These are phyloP conservation scores for Lizanozyma gosingica DNA, from an alignment of 1,139 yeast genomes.

Conservation along the genomic window DNA sequence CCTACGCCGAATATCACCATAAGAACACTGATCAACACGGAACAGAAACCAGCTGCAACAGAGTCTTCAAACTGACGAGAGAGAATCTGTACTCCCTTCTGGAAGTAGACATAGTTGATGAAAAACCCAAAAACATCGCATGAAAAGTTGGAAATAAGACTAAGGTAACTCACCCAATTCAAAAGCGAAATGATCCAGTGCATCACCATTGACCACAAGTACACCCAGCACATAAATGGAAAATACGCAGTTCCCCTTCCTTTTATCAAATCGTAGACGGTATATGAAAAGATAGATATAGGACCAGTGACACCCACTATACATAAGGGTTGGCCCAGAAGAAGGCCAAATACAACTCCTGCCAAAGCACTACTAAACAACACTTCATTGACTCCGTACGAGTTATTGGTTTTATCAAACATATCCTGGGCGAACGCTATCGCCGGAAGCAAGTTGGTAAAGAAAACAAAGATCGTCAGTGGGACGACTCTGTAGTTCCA, in stretches of 20 bases:
- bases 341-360: slow-evolving; percentile 78
- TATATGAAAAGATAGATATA: slow-evolving; percentile 80
- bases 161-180: slow-evolving; percentile 62
- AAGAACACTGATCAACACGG: slow-evolving; percentile 61
- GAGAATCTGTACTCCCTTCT: slow-evolving; percentile 81
- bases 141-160: slow-evolving; percentile 71
- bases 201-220: slow-evolving; percentile 82
- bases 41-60: slow-evolving; percentile 59
- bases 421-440: slow-evolving; percentile 95
- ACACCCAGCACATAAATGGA: slow-evolving; percentile 94
- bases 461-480: slow-evolving; percentile 69
- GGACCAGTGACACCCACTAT: slow-evolving; percentile 99
- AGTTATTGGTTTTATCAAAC: slow-evolving; percentile 80
- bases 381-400: slow-evolving; percentile 89
- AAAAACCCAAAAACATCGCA: slow-evolving; percentile 93
- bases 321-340: slow-evolving; percentile 86
- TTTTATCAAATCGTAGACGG: slow-evolving; percentile 71
- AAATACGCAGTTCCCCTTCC: slow-evolving; percentile 59
- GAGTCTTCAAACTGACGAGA: slow-evolving; percentile 52
- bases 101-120: slow-evolving; percentile 81
- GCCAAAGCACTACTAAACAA: slow-evolving; percentile 78
- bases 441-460: slow-evolving; percentile 88
- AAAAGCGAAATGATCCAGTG: slow-evolving; percentile 66
- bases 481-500: slow-evolving; percentile 86
- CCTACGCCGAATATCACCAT: slow-evolving; percentile 72